phyloP scores from a whole-genome alignment of 176 grass and related monocot genomes.

The Rhipidocladum racemiflorum region DNA sequence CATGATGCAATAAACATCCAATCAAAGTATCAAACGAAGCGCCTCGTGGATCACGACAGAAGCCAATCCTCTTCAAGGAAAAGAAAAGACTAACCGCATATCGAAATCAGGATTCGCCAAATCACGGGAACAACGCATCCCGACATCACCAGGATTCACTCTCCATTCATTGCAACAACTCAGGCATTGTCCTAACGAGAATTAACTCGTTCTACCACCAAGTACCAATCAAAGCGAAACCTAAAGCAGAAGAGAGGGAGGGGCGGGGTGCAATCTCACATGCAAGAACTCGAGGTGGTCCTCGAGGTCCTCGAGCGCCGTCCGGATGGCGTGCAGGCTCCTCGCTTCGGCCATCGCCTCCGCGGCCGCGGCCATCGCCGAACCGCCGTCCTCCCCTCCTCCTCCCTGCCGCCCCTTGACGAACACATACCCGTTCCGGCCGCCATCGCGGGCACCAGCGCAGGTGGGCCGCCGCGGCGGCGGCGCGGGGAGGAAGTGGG shows the following conservation, averaged over 20 bases:
- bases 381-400: background rate
- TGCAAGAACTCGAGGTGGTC: constrained; percentile 87
- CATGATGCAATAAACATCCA: background rate
- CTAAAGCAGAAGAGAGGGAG: background rate
- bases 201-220: background rate
- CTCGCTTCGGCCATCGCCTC: constrained; percentile 63
- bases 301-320: constrained; percentile 85
- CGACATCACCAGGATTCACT: background rate
- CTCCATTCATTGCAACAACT: background rate
- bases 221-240: constrained; percentile 15
- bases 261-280: constrained; percentile 34
- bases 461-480: background rate
- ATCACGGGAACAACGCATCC: constrained; percentile 22
- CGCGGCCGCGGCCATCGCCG: constrained; percentile 17
- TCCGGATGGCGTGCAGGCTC: constrained; percentile 83
- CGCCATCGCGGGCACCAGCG: background rate
- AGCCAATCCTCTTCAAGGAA: background rate
- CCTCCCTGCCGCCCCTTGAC: constrained; percentile 35
- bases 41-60: background rate
- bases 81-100: background rate
- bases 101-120: background rate
- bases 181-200: background rate
- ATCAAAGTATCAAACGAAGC: background rate
- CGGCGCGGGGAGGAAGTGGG: constrained; percentile 30
- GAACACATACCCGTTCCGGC: constrained; percentile 52